These are phyloP conservation scores for Yamadazyma spencermartinsiae DNA, from an alignment of 1,139 yeast species.

Conservation along the genomic window DNA sequence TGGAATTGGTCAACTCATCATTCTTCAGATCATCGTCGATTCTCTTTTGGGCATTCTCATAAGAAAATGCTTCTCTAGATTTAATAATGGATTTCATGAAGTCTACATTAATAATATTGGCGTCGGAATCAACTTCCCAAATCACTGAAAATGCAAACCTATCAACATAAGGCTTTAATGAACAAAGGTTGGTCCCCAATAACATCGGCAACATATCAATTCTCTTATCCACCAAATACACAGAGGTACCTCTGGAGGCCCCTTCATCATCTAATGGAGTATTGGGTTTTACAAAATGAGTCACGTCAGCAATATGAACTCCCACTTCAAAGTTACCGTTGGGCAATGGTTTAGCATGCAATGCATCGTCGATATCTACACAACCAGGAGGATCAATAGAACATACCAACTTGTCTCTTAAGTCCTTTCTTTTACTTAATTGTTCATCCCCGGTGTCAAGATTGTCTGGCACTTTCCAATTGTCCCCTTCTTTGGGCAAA, in stretches of 20 bases:
- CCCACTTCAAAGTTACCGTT: constrained; percentile 97
- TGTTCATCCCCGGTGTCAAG: constrained; percentile 59
- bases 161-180: constrained; percentile 92
- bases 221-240: constrained; percentile 96
- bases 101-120: constrained; percentile 78
- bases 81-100: constrained; percentile 87
- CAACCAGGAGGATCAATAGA: constrained; percentile 98
- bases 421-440: constrained; percentile 70
- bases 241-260: constrained; percentile 96
- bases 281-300: constrained; percentile 92
- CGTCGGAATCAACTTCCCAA: constrained; percentile 91
- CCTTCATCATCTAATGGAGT: constrained; percentile 95
- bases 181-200: constrained; percentile 93
- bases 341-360: constrained; percentile 81
- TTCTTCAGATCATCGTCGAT: constrained; percentile 78
- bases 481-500: constrained; percentile 88
- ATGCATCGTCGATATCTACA: constrained; percentile 98
- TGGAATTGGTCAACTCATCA: constrained; percentile 86
- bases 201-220: constrained; percentile 98
- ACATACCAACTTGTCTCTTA: constrained; percentile 86
- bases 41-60: constrained; percentile 88
- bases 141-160: constrained; percentile 93
- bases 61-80: constrained; percentile 93
- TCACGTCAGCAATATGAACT: constrained; percentile 98
- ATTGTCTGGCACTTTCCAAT: constrained; percentile 83